A percentile compares a stretch with the other conserved stretches of the same genome.
Evolutionary conservation across 352 stramenopile species (phyloP).

Genomic region (Pythium sukuiense): DNA sequence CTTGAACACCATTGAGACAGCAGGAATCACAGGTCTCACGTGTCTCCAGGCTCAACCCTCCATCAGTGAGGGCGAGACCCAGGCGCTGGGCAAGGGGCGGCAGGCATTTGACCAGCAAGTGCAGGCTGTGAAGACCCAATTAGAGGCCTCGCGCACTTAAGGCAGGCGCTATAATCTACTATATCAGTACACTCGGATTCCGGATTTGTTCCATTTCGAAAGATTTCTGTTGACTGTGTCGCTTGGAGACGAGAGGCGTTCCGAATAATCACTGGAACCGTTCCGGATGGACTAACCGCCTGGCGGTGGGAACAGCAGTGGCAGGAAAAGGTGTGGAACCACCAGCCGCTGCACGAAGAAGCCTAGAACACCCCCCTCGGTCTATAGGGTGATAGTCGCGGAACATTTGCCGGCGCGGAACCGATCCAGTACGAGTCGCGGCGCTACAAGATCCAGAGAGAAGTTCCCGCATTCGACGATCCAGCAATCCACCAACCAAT

Average conservation of each 20-base stretch:
- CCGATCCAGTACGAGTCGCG: constrained; percentile 1
- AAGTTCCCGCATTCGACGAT: not conserved
- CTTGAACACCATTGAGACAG: constrained; percentile 36
- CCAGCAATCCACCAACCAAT: not conserved
- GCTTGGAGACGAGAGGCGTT: not conserved
- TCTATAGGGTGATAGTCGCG: not conserved
- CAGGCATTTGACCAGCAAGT: constrained; percentile 62
- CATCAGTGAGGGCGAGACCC: constrained; percentile 35
- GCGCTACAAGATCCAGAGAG: not conserved
- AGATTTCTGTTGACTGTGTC: not conserved
- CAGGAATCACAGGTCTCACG: constrained; percentile 40
- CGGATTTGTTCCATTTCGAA: constrained; percentile 8
- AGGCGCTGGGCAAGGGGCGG: constrained; percentile 45
- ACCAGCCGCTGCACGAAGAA: constrained; percentile 5
- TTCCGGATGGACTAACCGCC: constrained; percentile 5
- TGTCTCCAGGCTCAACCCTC: constrained; percentile 56
- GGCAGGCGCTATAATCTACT: constrained; percentile 18
- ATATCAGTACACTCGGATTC: not conserved
- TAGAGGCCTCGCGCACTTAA: constrained; percentile 41
- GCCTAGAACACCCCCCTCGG: not conserved
- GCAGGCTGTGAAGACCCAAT: constrained; percentile 48
- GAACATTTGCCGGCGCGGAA: not conserved
- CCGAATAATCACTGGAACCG: constrained; percentile 1
- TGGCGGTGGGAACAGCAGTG: not conserved
- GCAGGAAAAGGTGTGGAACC: constrained; percentile 2